A percentile compares a stretch with the other conserved stretches of the same genome.
Evolutionary conservation across 768 basidiomycete genomes (phyloP).

Genomic region (Coprinopsis sp.): DNA sequence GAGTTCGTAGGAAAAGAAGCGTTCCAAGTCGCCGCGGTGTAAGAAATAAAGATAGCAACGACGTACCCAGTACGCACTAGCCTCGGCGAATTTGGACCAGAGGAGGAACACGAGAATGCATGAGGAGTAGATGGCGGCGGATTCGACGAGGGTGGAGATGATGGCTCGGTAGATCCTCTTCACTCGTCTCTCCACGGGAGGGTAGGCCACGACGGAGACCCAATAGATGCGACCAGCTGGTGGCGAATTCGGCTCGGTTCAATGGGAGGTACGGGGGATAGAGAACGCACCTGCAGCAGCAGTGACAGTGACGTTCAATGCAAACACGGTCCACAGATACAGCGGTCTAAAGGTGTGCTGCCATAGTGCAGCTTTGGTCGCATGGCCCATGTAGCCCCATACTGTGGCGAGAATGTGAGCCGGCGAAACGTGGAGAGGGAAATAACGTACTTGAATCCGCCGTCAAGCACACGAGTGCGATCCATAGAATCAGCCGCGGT

Average conservation of each 20-base stretch:
- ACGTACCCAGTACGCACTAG: constrained; percentile 10
- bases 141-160: constrained; percentile 17
- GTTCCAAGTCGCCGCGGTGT: neutral
- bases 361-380: neutral
- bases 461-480: constrained; percentile 8
- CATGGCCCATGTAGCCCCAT: constrained; percentile 11
- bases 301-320: constrained; percentile 10
- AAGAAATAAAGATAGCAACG: neutral
- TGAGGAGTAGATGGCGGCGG: constrained; percentile 23
- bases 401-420: neutral
- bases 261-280: neutral
- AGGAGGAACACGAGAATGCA: constrained; percentile 18
- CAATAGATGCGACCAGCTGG: constrained; percentile 8
- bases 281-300: constrained; percentile 7
- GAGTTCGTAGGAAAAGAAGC: no score
- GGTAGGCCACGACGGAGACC: constrained; percentile 4
- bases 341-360: constrained; percentile 4
- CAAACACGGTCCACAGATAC: constrained; percentile 12
- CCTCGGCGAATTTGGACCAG: constrained; percentile 8
- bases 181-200: constrained; percentile 1
- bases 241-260: neutral
- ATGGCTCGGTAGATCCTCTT: constrained; percentile 9
- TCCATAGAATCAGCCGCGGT: constrained; percentile 3
- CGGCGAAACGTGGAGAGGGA: neutral
- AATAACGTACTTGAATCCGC: constrained; percentile 8